These are phyloP conservation scores for Ascochyta rabiei DNA, from an alignment of 2,329 filamentous ascomycete genomes.

Conservation along the genomic window DNA sequence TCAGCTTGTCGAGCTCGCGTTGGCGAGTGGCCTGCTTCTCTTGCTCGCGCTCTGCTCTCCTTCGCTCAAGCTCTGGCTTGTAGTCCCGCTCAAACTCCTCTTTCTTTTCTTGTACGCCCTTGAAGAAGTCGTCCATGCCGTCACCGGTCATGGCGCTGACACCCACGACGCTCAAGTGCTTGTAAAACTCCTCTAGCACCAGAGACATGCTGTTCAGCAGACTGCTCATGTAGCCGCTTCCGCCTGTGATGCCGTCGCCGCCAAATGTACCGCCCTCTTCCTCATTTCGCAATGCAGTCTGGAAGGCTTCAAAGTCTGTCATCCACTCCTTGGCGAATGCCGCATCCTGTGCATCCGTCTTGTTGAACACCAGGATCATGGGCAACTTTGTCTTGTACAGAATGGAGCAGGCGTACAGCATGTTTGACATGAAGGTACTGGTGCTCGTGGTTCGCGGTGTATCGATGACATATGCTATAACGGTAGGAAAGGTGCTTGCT, in stretches of 20 bases:
- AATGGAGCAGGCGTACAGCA: conserved; percentile 98
- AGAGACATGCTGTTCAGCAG: conserved; percentile 97
- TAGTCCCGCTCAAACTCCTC: conserved; percentile 91
- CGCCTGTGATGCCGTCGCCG: conserved; percentile 70
- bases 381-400: conserved; percentile 98
- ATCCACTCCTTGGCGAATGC: conserved; percentile 98
- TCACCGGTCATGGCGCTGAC: conserved; percentile 93
- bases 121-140: conserved; percentile 92
- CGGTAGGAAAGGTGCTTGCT: conserved; percentile 92
- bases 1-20: conserved; percentile 86
- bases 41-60: conserved; percentile 75
- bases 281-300: conserved; percentile 79
- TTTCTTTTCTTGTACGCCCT: conserved; percentile 83
- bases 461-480: conserved; percentile 97
- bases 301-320: conserved; percentile 97
- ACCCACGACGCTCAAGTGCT: conserved; percentile 88
- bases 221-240: conserved; percentile 95
- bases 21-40: conserved; percentile 74
- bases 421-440: conserved; percentile 99
- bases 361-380: conserved; percentile 99
- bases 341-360: conserved; percentile 93
- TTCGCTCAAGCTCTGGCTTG: conserved; percentile 84
- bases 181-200: conserved; percentile 97
- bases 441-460: conserved; percentile 92
- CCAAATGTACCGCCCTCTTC: conserved; percentile 79